Evolutionary conservation across 306 rosid genomes (phyloP), one percentile per base, ranked within the genome.

Genomic region (cucumber (Cucumis sativus)): DNA sequence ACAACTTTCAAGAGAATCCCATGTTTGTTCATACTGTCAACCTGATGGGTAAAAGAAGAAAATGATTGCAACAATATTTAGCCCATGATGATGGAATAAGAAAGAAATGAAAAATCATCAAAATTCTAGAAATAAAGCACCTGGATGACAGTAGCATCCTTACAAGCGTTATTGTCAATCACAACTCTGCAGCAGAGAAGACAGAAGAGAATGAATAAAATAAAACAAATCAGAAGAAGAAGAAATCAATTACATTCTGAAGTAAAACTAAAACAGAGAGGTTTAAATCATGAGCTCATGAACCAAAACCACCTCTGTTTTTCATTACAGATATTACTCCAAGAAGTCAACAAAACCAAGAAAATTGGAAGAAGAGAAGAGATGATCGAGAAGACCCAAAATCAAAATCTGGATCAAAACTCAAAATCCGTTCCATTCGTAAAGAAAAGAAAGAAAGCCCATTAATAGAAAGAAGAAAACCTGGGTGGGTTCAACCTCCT

Each of bases 1-100:
- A 95, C 97, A 60, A 95, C 97, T 73, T 90, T 96, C 62, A 95
- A 79, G 37, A 92, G 97, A 82, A 87, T 89, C 78, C 97, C 99
- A 83, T 92, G 99, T 77, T 88, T 92, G 83, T 95, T 92, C 75
- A 92, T 89, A 79, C 99, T 89, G 63, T 90, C 97, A 83, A 95
- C 97, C 99, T 95, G 75, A 76, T 82, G 13, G 15, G 41, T 16
- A 75, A 14, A 18, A 75, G 69, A 21, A 75, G 69, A 1, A 58
- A 65, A 8, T 7, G 3, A 37, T 37, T 40, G 9, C 13, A 57
- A 2, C 68, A 75, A 35, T 16, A 25, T 20, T 75, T 20, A 57
- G 18, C 78, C n/a, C 37, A 62, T 12, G 51, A 62, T 13, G 51
- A 43, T 14, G 6, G 51, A 79, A 47, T 35, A 30, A 74, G 25